Conservation (phyloP, 2,329 filamentous ascomycete species). For the Cladosporium oxysporum region DNA sequence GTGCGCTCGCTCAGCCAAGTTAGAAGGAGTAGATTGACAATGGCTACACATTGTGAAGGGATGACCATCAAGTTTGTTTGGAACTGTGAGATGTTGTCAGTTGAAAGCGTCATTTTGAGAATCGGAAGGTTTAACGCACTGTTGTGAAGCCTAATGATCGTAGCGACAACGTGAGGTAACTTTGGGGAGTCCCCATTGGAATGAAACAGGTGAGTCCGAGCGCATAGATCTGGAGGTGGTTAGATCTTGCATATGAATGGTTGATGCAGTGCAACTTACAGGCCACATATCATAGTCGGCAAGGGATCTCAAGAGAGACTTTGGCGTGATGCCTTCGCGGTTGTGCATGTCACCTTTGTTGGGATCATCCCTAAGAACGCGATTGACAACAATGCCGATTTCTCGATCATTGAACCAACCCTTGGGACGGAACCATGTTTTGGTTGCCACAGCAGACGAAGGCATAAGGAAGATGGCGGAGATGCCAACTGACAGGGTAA, state of each 20-base stretch:
- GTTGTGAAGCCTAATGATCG: conserved; percentile 28
- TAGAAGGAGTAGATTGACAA: conserved; percentile 49
- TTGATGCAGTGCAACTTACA: background rate
- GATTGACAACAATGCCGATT: conserved; percentile 66
- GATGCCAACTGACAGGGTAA: conserved; percentile 36
- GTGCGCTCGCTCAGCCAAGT: conserved; percentile 53
- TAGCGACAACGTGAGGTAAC: conserved; percentile 57
- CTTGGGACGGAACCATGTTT: conserved; percentile 59
- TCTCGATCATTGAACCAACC: conserved; percentile 69
- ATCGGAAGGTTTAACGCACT: background rate
- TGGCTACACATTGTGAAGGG: conserved; percentile 40
- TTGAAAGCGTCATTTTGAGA: too few species aligned
- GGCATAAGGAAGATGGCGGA: conserved; percentile 42
- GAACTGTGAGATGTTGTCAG: conserved; percentile 45
- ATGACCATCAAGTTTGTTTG: conserved; percentile 66
- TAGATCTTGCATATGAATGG: background rate
- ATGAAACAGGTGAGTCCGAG: conserved; percentile 44
- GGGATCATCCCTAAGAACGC: conserved; percentile 62
- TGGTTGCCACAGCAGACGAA: conserved; percentile 62
- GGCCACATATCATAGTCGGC: conserved; percentile 46
- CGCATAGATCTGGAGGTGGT: conserved; percentile 20
- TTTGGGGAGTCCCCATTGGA: conserved; percentile 52
- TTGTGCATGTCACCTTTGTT: conserved; percentile 60
- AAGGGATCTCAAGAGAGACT: conserved; percentile 32
- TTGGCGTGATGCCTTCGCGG: conserved; percentile 56